Percentiles rank a stretch among this genome's conserved stretches.
phyloP scores from a whole-genome alignment of 148 eudicot genomes.

The Silene latifolia region DNA sequence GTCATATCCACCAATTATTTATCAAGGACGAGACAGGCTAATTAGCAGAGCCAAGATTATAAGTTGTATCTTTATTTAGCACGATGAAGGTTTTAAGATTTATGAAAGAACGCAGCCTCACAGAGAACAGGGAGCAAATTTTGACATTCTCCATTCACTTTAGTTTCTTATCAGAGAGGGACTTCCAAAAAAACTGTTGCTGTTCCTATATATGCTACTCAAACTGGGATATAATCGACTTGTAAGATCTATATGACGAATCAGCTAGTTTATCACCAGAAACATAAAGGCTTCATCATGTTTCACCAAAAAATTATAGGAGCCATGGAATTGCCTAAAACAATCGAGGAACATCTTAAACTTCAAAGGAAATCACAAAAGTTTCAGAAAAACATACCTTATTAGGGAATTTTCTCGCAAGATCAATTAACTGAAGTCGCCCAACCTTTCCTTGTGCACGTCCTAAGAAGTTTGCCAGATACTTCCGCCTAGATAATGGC shows the following conservation, averaged over 20 bases:
- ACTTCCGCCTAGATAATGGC: constrained; percentile 73
- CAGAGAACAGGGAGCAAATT: neutral
- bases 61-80: neutral
- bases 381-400: constrained; percentile 44
- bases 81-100: neutral
- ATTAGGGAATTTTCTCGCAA: constrained; percentile 69
- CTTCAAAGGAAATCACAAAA: neutral
- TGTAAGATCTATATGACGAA: neutral
- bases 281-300: neutral
- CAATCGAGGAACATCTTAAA: neutral
- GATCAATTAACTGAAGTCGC: constrained; percentile 73
- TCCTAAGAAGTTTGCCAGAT: constrained; percentile 81
- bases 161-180: neutral
- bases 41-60: neutral
- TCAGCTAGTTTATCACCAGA: neutral
- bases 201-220: neutral
- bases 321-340: neutral
- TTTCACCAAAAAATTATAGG: neutral
- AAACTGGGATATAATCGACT: too few species aligned
- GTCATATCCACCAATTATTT: neutral
- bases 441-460: constrained; percentile 86
- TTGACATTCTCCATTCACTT: neutral
- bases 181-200: neutral
- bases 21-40: neutral
- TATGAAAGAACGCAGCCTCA: neutral